A percentile compares a stretch with the other conserved stretches of the same genome.
Evolutionary conservation across 441 rosid species (phyloP).

Genomic region (Manihot esculenta): DNA sequence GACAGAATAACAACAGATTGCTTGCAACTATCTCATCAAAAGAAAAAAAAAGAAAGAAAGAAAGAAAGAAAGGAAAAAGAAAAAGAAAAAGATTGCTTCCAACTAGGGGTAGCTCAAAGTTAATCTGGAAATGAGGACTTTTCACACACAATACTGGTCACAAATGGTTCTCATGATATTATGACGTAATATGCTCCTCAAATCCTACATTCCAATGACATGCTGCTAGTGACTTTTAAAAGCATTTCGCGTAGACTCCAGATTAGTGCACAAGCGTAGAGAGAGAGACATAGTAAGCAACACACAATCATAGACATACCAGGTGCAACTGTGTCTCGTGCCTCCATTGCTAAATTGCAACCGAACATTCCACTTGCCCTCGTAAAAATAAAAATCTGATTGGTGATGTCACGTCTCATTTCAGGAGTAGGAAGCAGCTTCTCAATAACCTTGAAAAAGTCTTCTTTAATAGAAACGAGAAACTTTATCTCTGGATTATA

Average conservation of each 20-base stretch:
- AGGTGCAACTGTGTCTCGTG: slow-evolving; percentile 68
- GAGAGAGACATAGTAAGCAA: neutral
- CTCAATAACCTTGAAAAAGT: slow-evolving; percentile 77
- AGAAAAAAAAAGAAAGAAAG: too few species aligned
- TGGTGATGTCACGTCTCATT: slow-evolving; percentile 74
- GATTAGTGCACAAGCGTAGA: too few species aligned
- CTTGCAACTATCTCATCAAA: neutral
- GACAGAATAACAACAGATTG: neutral
- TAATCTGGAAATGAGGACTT: neutral
- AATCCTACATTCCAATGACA: neutral
- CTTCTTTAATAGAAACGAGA: slow-evolving; percentile 68
- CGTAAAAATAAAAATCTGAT: slow-evolving; percentile 65
- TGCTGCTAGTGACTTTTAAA: neutral
- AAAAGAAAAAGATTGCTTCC: too few species aligned
- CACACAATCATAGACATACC: slow-evolving; percentile 40
- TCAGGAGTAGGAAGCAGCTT: slow-evolving; percentile 83
- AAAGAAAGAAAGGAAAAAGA: too few species aligned
- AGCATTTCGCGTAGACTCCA: neutral
- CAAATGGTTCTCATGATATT: neutral
- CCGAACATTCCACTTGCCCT: slow-evolving; percentile 81
- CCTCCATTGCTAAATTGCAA: slow-evolving; percentile 80
- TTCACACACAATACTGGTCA: neutral
- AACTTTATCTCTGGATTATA: slow-evolving; percentile 79
- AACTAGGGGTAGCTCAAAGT: neutral
- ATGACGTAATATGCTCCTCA: neutral